Conservation (phyloP, 2,329 filamentous ascomycete genomes). For the Trichoderma sp. region DNA sequence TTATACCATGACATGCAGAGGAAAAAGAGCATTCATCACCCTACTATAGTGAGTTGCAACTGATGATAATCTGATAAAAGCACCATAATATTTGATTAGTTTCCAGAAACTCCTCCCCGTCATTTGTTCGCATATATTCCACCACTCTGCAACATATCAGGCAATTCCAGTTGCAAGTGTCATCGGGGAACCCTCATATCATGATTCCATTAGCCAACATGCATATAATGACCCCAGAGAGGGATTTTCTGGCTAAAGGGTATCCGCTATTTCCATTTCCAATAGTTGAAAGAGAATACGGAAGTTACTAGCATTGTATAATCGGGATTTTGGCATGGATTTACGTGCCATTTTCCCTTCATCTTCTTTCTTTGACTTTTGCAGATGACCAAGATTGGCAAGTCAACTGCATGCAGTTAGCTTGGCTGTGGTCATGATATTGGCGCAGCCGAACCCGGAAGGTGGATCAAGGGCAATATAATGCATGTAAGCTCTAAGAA, state of each 20-base stretch:
- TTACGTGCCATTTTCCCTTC: not conserved
- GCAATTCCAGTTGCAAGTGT: not conserved
- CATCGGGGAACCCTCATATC: not conserved
- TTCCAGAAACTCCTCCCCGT: not conserved
- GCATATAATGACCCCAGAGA: not conserved
- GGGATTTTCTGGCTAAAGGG: not conserved
- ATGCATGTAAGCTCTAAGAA: constrained; percentile 17
- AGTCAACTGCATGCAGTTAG: not conserved
- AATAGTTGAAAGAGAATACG: not conserved
- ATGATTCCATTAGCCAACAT: not conserved
- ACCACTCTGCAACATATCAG: not conserved
- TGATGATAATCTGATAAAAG: not conserved
- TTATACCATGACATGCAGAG: not conserved
- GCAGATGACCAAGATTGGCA: not conserved
- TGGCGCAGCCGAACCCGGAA: not conserved
- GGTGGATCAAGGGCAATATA: constrained; percentile 1
- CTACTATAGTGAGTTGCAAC: not conserved
- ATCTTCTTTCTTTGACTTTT: not conserved
- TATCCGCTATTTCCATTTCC: not conserved
- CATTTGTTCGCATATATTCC: not conserved
- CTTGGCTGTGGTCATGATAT: not conserved
- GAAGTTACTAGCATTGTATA: not conserved
- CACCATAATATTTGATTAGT: not conserved
- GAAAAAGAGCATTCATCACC: not conserved
- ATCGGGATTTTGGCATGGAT: not conserved